These are phyloP conservation scores for Hygrophorus russula DNA, from an alignment of 768 basidiomycete genomes.

Conservation along the genomic window DNA sequence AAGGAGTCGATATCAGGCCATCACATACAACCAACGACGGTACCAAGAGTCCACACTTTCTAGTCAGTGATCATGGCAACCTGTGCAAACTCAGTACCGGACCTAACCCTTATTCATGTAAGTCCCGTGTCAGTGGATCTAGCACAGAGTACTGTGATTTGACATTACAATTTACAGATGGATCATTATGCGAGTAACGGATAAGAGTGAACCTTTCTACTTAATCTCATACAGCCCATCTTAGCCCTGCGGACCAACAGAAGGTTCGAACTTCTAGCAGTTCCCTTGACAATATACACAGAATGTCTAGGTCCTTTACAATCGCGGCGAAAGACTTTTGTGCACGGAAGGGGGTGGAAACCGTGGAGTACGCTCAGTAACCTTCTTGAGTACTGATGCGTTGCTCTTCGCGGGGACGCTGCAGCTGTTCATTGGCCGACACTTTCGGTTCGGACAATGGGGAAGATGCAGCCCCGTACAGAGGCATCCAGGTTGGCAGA, in stretches of 20 bases:
- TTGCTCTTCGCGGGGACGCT: neutral
- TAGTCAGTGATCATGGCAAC: slow-evolving; percentile 37
- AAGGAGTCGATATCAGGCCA: no score
- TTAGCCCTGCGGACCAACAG: slow-evolving; percentile 41
- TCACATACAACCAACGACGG: no score
- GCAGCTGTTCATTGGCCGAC: neutral
- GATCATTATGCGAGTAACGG: no score
- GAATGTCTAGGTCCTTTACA: slow-evolving; percentile 42
- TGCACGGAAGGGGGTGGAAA: slow-evolving; percentile 27
- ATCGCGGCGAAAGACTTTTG: slow-evolving; percentile 53
- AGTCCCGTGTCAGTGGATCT: slow-evolving; percentile 5
- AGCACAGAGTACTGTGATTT: no score
- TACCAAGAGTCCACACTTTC: neutral
- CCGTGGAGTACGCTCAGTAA: neutral
- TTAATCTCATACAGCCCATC: neutral
- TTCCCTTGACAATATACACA: neutral
- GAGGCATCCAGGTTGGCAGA: slow-evolving; percentile 12
- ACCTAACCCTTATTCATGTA: slow-evolving; percentile 50
- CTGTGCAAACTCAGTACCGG: slow-evolving; percentile 44
- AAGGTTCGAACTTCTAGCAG: slow-evolving; percentile 27
- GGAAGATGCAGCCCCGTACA: slow-evolving; percentile 26
- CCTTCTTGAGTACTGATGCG: no score
- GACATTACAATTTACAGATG: no score
- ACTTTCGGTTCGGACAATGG: slow-evolving; percentile 14
- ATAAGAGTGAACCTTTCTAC: no score